phyloP scores from a whole-genome alignment of 164 flowering plant species.

The Warburgia ugandensis region DNA sequence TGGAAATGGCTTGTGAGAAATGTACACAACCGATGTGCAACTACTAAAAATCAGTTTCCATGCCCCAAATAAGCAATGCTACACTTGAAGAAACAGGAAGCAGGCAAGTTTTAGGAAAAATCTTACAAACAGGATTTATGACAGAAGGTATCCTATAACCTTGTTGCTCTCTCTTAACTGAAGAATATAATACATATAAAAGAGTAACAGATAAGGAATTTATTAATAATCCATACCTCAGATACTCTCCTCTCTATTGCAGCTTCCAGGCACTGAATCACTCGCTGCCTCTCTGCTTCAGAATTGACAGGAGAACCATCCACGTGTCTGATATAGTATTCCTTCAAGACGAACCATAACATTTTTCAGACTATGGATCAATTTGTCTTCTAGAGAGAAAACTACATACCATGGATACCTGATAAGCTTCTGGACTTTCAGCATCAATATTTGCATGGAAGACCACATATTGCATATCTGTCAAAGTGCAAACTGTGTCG shows the following conservation, averaged over 20 bases:
- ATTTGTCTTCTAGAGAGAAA: not conserved
- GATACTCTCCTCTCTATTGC: conserved; percentile 95
- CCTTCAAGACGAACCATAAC: conserved; percentile 31
- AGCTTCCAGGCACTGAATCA: conserved; percentile 83
- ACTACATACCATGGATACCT: conserved; percentile 32
- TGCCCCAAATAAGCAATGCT: too few relatives aligned
- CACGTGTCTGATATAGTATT: conserved; percentile 64
- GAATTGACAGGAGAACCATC: conserved; percentile 82
- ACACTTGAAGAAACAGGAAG: too few relatives aligned
- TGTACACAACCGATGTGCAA: too few relatives aligned
- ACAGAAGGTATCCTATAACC: too few relatives aligned
- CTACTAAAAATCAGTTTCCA: too few relatives aligned
- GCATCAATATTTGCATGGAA: conserved; percentile 80
- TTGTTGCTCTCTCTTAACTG: too few relatives aligned
- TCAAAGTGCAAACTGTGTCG: conserved; percentile 82
- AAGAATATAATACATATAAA: too few relatives aligned
- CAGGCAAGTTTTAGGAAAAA: too few relatives aligned
- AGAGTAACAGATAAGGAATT: not conserved
- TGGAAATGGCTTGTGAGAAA: too few relatives aligned
- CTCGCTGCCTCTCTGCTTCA: conserved; percentile 69
- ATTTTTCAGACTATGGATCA: not conserved
- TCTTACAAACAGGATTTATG: too few relatives aligned
- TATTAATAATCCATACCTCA: conserved; percentile 39
- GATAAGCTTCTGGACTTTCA: conserved; percentile 70
- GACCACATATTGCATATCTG: conserved; percentile 94